Conservation (phyloP, 495 filamentous ascomycete species). For the Lophium mytilinum region DNA sequence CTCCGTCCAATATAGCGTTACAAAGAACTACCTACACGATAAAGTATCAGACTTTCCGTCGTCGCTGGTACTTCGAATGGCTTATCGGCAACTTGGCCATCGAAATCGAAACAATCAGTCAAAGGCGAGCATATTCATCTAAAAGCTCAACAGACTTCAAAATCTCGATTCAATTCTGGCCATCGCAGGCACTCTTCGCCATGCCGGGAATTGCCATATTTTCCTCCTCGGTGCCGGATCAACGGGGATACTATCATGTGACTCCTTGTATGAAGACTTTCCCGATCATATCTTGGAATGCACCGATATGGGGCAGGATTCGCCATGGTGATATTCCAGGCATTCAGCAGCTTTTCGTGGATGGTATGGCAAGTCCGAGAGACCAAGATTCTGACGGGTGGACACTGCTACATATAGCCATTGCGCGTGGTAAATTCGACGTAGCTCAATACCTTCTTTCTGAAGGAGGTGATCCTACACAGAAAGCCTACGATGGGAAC, state of each 20-base stretch:
- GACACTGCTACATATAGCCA: neutral
- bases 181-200: neutral
- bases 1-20: too few relatives aligned
- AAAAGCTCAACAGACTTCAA: neutral
- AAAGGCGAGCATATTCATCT: neutral
- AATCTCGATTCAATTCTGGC: slow-evolving; percentile 1
- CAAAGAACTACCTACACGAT: too few relatives aligned
- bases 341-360: neutral
- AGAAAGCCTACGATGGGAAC: neutral
- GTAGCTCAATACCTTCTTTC: neutral
- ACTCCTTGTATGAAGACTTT: neutral
- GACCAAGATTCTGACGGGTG: neutral
- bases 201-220: neutral
- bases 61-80: neutral
- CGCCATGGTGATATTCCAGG: neutral
- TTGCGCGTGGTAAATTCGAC: neutral
- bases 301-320: neutral
- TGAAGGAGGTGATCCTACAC: neutral
- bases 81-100: neutral
- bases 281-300: neutral
- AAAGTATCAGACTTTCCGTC: too few relatives aligned
- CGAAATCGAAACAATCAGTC: neutral
- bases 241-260: slow-evolving; percentile 1
- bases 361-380: neutral
- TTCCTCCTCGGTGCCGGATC: neutral